A percentile compares a stretch with the other conserved stretches of the same genome.
Evolutionary conservation across 2,329 filamentous ascomycete genomes (phyloP).

Genomic region (Dothideomycetes sp.): DNA sequence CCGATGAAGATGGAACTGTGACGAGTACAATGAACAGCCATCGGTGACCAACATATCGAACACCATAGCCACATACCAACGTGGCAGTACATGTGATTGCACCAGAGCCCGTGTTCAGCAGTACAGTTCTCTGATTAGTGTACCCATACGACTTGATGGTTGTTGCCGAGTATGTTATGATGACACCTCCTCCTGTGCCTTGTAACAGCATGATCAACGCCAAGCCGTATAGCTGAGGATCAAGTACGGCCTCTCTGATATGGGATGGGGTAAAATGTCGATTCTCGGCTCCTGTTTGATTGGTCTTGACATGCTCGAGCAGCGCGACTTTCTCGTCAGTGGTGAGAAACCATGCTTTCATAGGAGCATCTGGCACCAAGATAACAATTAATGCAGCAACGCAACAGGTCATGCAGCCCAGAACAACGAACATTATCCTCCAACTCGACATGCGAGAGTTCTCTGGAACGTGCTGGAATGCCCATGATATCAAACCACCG

Average conservation of each 20-base stretch:
- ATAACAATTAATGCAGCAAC: slow-evolving; percentile 10
- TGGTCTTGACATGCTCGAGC: slow-evolving; percentile 30
- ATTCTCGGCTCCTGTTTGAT: slow-evolving; percentile 33
- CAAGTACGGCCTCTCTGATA: slow-evolving; percentile 44
- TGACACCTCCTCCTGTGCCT: slow-evolving; percentile 42
- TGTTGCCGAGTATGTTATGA: slow-evolving; percentile 45
- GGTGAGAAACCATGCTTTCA: slow-evolving; percentile 56
- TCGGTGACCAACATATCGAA: slow-evolving; percentile 36
- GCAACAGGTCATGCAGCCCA: slow-evolving; percentile 13
- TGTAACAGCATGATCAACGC: slow-evolving; percentile 36
- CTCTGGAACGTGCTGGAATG: slow-evolving; percentile 22
- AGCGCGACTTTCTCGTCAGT: slow-evolving; percentile 42
- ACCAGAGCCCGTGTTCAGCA: slow-evolving; percentile 46
- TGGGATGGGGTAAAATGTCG: slow-evolving; percentile 40
- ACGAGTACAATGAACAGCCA: slow-evolving; percentile 31
- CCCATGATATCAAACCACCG: slow-evolving; percentile 54
- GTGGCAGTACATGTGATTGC: slow-evolving; percentile 42
- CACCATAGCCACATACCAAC: slow-evolving; percentile 35
- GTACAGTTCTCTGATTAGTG: slow-evolving; percentile 31
- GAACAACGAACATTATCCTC: slow-evolving; percentile 14
- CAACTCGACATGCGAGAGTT: slow-evolving; percentile 12
- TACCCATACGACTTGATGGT: slow-evolving; percentile 23
- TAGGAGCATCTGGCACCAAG: slow-evolving; percentile 43
- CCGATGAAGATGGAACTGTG: slow-evolving; percentile 6
- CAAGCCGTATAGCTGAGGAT: slow-evolving; percentile 44